These are phyloP conservation scores for Cyclanthera cordifolia DNA, from an alignment of 306 rosid species.

Conservation along the genomic window DNA sequence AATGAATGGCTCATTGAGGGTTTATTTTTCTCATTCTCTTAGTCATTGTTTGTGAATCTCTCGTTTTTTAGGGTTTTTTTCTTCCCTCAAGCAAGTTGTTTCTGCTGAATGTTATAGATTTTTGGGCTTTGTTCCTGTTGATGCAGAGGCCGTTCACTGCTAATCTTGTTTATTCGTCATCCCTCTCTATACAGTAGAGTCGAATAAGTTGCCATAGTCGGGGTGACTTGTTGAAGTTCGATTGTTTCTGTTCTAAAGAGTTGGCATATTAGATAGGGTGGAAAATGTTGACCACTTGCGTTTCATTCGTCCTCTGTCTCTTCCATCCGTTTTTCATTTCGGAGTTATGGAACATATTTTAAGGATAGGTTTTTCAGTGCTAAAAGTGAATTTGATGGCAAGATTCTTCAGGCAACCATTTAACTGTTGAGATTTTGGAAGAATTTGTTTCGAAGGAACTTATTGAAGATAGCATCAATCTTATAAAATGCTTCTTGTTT, in stretches of 20 bases:
- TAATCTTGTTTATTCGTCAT: background rate
- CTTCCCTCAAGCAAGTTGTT: background rate
- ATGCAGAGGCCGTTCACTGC: background rate
- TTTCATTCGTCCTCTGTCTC: background rate
- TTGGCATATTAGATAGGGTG: background rate
- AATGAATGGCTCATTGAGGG: background rate
- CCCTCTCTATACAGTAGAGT: background rate
- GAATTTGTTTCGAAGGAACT: background rate
- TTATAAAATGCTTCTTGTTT: background rate
- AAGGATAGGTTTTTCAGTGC: background rate
- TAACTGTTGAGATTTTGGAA: background rate
- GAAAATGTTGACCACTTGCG: background rate
- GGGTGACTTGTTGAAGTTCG: too few species aligned
- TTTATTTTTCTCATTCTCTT: background rate
- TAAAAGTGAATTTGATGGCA: background rate
- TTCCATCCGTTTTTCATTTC: background rate
- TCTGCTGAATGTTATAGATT: background rate
- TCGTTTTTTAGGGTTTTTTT: background rate
- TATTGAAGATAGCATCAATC: background rate
- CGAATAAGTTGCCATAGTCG: background rate
- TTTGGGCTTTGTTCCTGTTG: background rate
- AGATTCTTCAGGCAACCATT: background rate
- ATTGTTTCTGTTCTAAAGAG: too few species aligned
- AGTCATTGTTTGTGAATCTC: background rate
- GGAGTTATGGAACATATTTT: background rate